A percentile compares a stretch with the other conserved stretches of the same genome.
phyloP scores from a whole-genome alignment of 108 stramenopile genomes.

The Nannochloropsis gaditana region DNA sequence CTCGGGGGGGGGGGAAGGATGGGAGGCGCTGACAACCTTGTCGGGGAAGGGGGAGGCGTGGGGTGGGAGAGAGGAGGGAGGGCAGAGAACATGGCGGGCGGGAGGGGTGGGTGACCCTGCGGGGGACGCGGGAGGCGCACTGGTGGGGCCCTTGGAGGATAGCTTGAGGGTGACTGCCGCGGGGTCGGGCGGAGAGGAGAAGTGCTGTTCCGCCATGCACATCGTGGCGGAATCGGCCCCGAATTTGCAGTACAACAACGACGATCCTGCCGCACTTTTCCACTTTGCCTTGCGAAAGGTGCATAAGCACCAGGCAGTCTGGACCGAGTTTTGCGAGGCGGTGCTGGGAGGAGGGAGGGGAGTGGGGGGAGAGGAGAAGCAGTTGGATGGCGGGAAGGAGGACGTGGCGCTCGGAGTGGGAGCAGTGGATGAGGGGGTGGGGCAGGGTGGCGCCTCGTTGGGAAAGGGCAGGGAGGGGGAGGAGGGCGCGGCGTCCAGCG shows the following conservation, averaged over 20 bases:
- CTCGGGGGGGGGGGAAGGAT: background rate
- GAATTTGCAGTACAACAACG: constrained; percentile 16
- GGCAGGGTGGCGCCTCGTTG: background rate
- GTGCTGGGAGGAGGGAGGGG: background rate
- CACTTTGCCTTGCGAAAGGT: constrained; percentile 9
- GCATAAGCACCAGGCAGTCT: background rate
- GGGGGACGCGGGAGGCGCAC: too few species aligned
- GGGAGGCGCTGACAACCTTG: background rate
- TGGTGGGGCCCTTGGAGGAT: background rate
- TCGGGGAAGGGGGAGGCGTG: background rate
- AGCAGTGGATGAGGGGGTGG: background rate
- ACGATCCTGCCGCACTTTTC: background rate
- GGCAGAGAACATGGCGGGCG: too few species aligned
- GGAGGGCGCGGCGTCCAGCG: background rate
- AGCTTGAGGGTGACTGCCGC: background rate
- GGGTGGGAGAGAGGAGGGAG: too few species aligned
- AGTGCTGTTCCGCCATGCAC: background rate
- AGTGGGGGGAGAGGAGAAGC: background rate
- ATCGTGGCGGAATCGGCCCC: background rate
- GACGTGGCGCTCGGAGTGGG: background rate
- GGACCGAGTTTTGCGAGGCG: background rate
- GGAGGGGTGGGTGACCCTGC: too few species aligned
- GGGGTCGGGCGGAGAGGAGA: background rate
- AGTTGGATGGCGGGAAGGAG: background rate
- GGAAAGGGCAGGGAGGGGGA: background rate